Conservation (phyloP, 139 green algal species). For the Closterium sp. region DNA sequence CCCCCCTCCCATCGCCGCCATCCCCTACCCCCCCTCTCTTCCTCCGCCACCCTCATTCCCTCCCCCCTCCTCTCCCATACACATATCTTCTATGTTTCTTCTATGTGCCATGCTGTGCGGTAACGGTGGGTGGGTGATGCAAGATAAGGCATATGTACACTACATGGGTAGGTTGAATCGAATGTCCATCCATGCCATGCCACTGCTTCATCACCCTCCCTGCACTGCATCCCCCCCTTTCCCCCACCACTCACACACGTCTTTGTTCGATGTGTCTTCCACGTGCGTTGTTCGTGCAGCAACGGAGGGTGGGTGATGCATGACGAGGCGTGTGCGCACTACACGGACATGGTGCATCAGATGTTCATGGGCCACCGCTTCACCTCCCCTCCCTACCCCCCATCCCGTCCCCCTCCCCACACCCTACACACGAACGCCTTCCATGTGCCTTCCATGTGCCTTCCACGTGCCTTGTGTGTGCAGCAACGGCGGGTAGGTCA, state of each 20-base stretch:
- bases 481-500: slow-evolving; percentile 69
- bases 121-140: slow-evolving; percentile 70
- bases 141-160: slow-evolving; percentile 78
- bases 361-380: slow-evolving; percentile 74
- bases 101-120: neutral
- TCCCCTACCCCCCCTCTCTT: neutral
- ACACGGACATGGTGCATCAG: slow-evolving; percentile 82
- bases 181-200: slow-evolving; percentile 72
- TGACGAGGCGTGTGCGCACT: slow-evolving; percentile 82
- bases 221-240: too few species aligned
- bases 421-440: too few species aligned
- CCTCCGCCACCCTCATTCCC: neutral
- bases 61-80: neutral
- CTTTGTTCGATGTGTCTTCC: neutral
- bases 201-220: slow-evolving; percentile 69
- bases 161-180: slow-evolving; percentile 85
- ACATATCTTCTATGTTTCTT: neutral
- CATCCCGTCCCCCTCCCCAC: too few species aligned
- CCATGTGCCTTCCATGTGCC: neutral
- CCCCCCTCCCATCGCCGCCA: neutral
- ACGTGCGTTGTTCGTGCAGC: slow-evolving; percentile 1
- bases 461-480: neutral
- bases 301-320: slow-evolving; percentile 75
- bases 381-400: too few species aligned
- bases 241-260: too few species aligned